Percentiles rank a stretch among this genome's conserved stretches.
phyloP scores from a whole-genome alignment of 441 rosid genomes.

The Brassica hybrid region DNA sequence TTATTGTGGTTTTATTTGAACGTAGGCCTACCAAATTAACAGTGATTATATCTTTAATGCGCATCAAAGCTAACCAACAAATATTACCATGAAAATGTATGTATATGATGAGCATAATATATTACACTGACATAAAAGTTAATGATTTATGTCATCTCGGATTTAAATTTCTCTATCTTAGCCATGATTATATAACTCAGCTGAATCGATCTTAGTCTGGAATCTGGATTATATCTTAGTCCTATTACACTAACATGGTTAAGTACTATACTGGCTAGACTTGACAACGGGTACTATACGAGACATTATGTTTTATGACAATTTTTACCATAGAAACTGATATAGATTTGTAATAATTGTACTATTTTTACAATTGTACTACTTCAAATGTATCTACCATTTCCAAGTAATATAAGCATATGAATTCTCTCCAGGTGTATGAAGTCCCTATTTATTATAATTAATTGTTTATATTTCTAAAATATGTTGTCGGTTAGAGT shows the following conservation, averaged over 20 bases:
- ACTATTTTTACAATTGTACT: background rate
- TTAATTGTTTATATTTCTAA: background rate
- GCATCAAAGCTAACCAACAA: background rate
- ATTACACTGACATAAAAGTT: background rate
- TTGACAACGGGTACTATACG: background rate
- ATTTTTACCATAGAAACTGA: background rate
- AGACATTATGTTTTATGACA: background rate
- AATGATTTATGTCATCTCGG: background rate
- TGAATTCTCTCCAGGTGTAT: background rate
- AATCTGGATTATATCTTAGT: background rate
- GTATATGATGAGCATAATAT: background rate
- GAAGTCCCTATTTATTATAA: slow-evolving; percentile 7
- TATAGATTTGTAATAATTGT: background rate
- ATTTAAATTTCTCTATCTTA: background rate
- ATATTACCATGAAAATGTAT: background rate
- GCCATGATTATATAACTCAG: background rate
- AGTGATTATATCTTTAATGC: background rate
- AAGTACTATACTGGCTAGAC: background rate
- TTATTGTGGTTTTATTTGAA: slow-evolving; percentile 21
- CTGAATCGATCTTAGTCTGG: background rate
- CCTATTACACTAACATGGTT: background rate
- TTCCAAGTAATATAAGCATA: background rate
- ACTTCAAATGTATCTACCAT: slow-evolving; percentile 10
- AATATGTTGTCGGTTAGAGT: slow-evolving; percentile 13
- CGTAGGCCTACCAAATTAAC: slow-evolving; percentile 19